Base-by-base conservation (phyloP, 495 filamentous ascomycete species). In the Amorphotheca resinae region DNA sequence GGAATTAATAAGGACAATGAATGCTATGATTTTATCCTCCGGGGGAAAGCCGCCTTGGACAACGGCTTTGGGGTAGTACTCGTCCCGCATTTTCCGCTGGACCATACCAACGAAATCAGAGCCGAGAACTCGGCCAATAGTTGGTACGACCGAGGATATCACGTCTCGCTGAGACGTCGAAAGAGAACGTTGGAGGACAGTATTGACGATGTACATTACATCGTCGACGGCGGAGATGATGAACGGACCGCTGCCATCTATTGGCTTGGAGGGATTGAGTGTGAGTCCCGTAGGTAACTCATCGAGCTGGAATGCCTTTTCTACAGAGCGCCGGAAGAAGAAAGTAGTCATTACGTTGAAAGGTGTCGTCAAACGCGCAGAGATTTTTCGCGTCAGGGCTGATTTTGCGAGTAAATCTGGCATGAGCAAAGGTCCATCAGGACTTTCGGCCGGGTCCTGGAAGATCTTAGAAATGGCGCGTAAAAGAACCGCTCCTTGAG, bases 131-230 rank as follows among this genome's bases (percentile, higher is more conserved):
- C 85, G 74, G 31, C 77, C 73, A n/a, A 95, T 69, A 0, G 77
- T 80, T 1, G 87, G 80, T 28, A 95, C 69, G 7, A 93, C 84
- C 33, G 72, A 79, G 40, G 73, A 74, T 17, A 89, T 68, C 15
- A 95, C 78, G 4, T 70, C 66, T 41, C 74, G 64, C 56, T 95
- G 87, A 0, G 84, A 85, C 4, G 91, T 96, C 1, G 83, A 76
- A 32, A 96, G 69, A 4, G 87, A 80, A 46, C 87, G 80, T 37
- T 86, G 79, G 30, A 96, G 68, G 31, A 95, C 80, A 38, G 88
- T 82, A 57, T 93, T 89, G 55, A 94, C 86, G 49, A 95, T 94
- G 64, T 95, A 98, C 93, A 96, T 96, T 42, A 96, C 88, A 61
- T 93, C 91, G 65, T 96, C 91, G 7, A 98, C 88, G 1, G 91